Evolutionary conservation across 2,329 filamentous ascomycete species (phyloP), one percentile per base, ranked within the genome.

Genomic region (Alternaria incomplexa): DNA sequence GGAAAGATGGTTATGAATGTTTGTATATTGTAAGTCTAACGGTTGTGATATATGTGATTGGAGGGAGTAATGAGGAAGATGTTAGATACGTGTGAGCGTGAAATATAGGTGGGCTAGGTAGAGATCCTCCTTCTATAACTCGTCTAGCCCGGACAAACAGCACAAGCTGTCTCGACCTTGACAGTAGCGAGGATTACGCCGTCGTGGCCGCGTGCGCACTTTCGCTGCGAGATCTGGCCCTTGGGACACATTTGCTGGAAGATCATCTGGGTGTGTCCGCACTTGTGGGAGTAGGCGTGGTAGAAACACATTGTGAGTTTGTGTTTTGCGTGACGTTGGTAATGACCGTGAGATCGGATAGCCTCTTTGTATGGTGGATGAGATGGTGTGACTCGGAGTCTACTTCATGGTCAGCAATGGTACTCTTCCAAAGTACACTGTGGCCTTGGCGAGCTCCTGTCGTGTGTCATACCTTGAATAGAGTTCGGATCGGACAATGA

Each of bases 231-330:
- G 69, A 78, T 74, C 23, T 77, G 74, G 6, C 71, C 75, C 17
- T 70, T 71, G 3, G 68, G 36, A 25, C 76, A 79, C 22, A 75
- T 64, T 50, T 74, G 67, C 32, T 73, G 71, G 57, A 79, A 72
- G 11, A 77, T 61, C 68, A 77, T 82, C 59, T 77, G 73, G 15
- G 81, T 82, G 69, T 84, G 82, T 47, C 82, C 82, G 70, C 82
- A 84, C 13, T 73, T 71, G 73, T 84, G 79, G 4, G 74, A 78
- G 75, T 84, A 82, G 51, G 82, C 82, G 72, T 84, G 83, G 73
- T 83, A 84, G 71, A 78, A 81, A 75, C 82, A 83, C 82, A 84
- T 84, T n/a, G 30, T 69, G 17, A 11, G 25, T 46, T 25, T 3
- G 13, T 30, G 48, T 26, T 40, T 40, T 10, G 43, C 10, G 28